phyloP scores from a whole-genome alignment of 306 rosid genomes.

The Hippophae tibetana region DNA sequence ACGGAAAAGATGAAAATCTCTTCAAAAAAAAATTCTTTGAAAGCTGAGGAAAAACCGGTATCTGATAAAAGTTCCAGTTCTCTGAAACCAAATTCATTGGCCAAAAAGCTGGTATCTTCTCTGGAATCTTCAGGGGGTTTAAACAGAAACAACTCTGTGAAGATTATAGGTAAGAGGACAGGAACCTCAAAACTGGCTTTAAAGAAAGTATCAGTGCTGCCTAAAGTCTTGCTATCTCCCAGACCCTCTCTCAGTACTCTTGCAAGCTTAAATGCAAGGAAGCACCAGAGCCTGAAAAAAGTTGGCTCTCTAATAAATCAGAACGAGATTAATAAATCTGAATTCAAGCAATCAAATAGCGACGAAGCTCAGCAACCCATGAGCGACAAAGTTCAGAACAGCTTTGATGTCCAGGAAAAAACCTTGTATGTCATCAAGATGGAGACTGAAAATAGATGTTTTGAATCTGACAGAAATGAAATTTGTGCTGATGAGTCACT shows the following conservation, averaged over 20 bases:
- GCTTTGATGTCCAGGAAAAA: constrained; percentile 33
- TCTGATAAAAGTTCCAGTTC: constrained; percentile 28
- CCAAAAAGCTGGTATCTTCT: constrained; percentile 28
- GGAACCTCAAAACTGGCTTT: constrained; percentile 19
- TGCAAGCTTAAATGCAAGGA: constrained; percentile 17
- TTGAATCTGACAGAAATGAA: constrained; percentile 23
- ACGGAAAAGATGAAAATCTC: constrained; percentile 26
- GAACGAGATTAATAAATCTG: constrained; percentile 14
- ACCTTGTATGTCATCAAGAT: constrained; percentile 33
- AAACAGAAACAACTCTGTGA: constrained; percentile 25
- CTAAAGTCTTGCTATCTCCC: constrained; percentile 22
- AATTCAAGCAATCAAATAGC: constrained; percentile 2
- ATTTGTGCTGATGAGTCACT: constrained; percentile 14
- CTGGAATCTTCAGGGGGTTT: constrained; percentile 22
- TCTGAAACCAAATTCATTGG: constrained; percentile 25
- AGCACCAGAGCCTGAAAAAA: constrained; percentile 13
- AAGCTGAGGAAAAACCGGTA: constrained; percentile 25
- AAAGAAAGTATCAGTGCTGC: constrained; percentile 19
- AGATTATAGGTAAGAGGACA: constrained; percentile 21
- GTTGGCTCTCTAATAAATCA: constrained; percentile 15
- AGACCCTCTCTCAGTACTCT: constrained; percentile 24
- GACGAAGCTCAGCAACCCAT: background rate
- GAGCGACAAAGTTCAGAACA: background rate
- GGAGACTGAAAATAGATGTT: constrained; percentile 25
- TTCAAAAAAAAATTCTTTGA: constrained; percentile 15